Evolutionary conservation across 768 basidiomycete genomes (phyloP).

Genomic region (Lactarius vividus): DNA sequence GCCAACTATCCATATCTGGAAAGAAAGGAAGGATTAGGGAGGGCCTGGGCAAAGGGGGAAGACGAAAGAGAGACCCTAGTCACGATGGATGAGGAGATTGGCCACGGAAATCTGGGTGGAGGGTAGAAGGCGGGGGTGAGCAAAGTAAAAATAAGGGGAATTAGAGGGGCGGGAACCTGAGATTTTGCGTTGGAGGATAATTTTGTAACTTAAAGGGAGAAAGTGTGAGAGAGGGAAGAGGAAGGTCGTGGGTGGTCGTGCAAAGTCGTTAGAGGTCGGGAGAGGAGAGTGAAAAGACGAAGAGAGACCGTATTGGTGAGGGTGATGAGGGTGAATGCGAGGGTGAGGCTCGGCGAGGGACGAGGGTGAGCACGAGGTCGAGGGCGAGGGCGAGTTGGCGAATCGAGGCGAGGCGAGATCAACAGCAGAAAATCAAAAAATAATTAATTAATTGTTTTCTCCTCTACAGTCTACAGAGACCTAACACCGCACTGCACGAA

Average conservation of each 20-base stretch:
- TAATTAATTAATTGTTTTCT: neutral
- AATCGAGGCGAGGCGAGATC: neutral
- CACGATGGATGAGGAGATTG: conserved; percentile 21
- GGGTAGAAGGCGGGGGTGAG: conserved; percentile 14
- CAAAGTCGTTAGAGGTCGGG: conserved; percentile 29
- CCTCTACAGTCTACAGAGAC: neutral
- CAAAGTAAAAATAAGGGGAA: conserved; percentile 8
- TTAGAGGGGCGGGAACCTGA: conserved; percentile 19
- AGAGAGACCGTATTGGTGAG: conserved; percentile 9
- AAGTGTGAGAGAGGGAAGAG: conserved; percentile 15
- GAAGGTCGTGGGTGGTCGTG: conserved; percentile 28
- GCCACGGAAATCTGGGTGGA: conserved; percentile 21
- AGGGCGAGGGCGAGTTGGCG: neutral
- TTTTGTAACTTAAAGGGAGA: conserved; percentile 20
- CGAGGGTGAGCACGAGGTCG: conserved; percentile 17
- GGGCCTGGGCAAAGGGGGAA: neutral
- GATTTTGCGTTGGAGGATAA: conserved; percentile 9
- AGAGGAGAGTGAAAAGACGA: conserved; percentile 16
- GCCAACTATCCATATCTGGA: conserved; percentile 85
- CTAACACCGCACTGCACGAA: neutral
- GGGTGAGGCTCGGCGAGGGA: conserved; percentile 28
- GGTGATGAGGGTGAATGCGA: conserved; percentile 34
- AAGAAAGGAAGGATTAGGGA: conserved; percentile 16
- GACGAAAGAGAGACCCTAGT: conserved; percentile 18
- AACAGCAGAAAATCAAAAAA: neutral